Base-by-base conservation (phyloP, 164 flowering plant genomes). In the Vitis amurensis region DNA sequence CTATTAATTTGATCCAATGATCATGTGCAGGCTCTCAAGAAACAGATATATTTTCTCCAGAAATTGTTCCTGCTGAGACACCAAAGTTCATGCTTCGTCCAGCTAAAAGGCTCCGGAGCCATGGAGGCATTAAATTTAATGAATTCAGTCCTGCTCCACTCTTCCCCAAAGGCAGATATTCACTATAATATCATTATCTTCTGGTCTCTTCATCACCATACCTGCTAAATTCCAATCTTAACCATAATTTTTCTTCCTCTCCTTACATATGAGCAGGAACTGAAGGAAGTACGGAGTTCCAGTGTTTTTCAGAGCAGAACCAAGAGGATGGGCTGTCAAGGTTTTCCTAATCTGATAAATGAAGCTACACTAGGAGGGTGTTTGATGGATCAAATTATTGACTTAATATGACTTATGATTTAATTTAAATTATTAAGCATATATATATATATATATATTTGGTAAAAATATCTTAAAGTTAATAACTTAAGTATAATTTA, bases 261-360 rank as follows among this genome's bases (percentile, higher is more conserved):
- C 8, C 61, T 8, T 48, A 27, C 61, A 61, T 75, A 69, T 61
- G 73, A 11, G 70, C 82, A 88, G 93, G 77, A 31, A 62, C 60
- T 71, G 78, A 75, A 71, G 80, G 79, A 50, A 78, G 60, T 73
- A 73, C 69, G 60, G 81, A 66, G 68, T 57, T 78, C 53, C 61
- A 66, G 57, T 81, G 50, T 62, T 59, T 77, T 53, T 76, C 82
- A 53, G 86, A 80, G 48, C 75, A 76, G 72, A 70, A 69, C 61
- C 75, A 81, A 53, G 93, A 81, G 57, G 84, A 88, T 82, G 85
- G 83, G 57, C 72, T 88, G 69, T 70, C 82, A 14, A 86, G 97
- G 97, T 91, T 80, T 70, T 23, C 30, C 63, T 64, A 29, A 67
- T 50, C 12, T 66, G 47, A 6, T 53, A 23, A 53, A n/a, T 67